These are phyloP conservation scores for Cyamopsis tetragonoloba DNA, from an alignment of 306 rosid species.

Conservation along the genomic window DNA sequence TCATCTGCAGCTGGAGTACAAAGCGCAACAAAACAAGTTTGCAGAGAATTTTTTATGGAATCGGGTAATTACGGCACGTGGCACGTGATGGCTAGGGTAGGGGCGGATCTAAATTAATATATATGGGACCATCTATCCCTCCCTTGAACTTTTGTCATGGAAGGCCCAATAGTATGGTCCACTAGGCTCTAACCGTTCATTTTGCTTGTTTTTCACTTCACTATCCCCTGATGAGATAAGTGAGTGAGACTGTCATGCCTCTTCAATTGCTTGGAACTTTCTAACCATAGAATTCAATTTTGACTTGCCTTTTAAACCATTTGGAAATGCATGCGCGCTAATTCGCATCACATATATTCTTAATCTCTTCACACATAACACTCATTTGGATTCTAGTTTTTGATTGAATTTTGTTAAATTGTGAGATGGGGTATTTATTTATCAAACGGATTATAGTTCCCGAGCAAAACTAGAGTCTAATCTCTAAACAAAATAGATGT, in stretches of 20 bases:
- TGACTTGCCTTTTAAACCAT: constrained; percentile 23
- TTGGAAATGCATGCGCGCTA: constrained; percentile 26
- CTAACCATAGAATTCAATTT: constrained; percentile 18
- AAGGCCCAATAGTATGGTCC: constrained; percentile 37
- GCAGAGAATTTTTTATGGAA: constrained; percentile 30
- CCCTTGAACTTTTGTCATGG: neutral
- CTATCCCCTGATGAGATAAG: neutral
- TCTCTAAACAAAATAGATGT: no score
- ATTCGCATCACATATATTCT: no score
- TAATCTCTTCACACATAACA: no score
- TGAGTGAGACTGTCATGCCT: neutral
- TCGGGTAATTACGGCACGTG: constrained; percentile 32
- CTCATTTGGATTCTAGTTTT: no score
- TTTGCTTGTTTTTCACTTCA: neutral
- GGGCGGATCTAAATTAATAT: constrained; percentile 32
- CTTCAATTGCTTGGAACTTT: neutral
- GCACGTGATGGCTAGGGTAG: constrained; percentile 22
- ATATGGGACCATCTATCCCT: constrained; percentile 24
- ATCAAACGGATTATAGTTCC: no score
- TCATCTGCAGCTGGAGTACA: neutral
- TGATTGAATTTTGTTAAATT: no score
- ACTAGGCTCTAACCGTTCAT: constrained; percentile 21
- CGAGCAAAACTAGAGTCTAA: no score
- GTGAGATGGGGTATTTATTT: no score
- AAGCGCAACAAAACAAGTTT: constrained; percentile 20